phyloP scores from a whole-genome alignment of 371 early-diverging fungal species.

The Zychaea mexicana region DNA sequence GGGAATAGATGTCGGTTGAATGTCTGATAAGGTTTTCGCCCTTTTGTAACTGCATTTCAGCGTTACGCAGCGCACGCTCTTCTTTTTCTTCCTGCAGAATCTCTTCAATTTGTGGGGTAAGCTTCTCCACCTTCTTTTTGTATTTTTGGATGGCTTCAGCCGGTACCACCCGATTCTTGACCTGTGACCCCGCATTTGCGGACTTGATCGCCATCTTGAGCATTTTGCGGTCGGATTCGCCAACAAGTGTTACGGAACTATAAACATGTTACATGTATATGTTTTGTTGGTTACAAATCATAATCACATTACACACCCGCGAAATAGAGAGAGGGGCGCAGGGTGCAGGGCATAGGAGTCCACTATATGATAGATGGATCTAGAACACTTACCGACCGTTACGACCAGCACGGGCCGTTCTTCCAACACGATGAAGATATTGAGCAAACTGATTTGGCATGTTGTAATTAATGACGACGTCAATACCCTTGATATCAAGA shows the following conservation, averaged over 20 bases:
- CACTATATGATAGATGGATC: background rate
- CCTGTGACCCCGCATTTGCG: slow-evolving; percentile 60
- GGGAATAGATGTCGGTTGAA: slow-evolving; percentile 83
- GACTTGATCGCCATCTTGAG: slow-evolving; percentile 94
- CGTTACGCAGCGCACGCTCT: slow-evolving; percentile 67
- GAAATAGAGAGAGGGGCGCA: background rate
- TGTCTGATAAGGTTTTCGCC: slow-evolving; percentile 85
- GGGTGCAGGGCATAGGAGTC: background rate
- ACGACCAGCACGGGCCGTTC: slow-evolving; percentile 98
- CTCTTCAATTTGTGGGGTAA: slow-evolving; percentile 73
- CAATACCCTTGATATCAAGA: slow-evolving; percentile 98
- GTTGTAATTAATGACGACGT: slow-evolving; percentile 99
- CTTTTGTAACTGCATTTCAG: slow-evolving; percentile 91
- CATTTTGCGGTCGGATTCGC: slow-evolving; percentile 91
- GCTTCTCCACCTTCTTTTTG: slow-evolving; percentile 63
- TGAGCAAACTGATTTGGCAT: slow-evolving; percentile 96
- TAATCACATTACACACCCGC: background rate
- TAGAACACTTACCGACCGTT: slow-evolving; percentile 65
- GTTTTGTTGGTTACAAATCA: background rate
- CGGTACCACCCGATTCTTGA: slow-evolving; percentile 90
- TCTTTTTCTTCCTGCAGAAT: slow-evolving; percentile 86
- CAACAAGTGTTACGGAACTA: slow-evolving; percentile 85
- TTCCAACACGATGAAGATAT: slow-evolving; percentile 99
- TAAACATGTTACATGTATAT: too few relatives aligned
- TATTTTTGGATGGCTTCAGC: slow-evolving; percentile 75